phyloP scores from a whole-genome alignment of 441 rosid species.

The Macaranga tanarius region DNA sequence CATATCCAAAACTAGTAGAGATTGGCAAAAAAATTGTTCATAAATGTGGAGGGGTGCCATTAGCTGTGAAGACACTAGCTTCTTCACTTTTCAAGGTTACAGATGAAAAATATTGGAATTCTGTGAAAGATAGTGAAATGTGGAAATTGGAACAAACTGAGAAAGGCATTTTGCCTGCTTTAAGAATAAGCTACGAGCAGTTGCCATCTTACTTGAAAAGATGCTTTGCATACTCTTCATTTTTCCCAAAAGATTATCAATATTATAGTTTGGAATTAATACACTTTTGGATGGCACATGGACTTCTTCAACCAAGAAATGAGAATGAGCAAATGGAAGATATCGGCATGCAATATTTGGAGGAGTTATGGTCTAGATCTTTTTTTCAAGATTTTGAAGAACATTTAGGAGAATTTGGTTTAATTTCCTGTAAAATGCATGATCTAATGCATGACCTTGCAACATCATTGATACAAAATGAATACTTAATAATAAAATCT shows the following conservation, averaged over 20 bases:
- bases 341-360: not conserved
- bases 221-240: no score
- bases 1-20: not conserved
- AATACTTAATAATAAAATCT: not conserved
- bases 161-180: not conserved
- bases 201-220: not conserved
- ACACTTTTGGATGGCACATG: no score
- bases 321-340: not conserved
- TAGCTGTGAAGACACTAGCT: conserved; percentile 27
- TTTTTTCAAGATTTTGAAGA: not conserved
- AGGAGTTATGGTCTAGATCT: not conserved
- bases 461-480: not conserved
- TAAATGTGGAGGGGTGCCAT: conserved; percentile 24
- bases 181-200: not conserved
- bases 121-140: not conserved
- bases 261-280: no score
- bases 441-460: conserved; percentile 9
- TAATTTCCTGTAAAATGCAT: not conserved
- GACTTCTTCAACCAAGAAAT: not conserved
- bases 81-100: conserved; percentile 4
- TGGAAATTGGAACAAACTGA: not conserved
- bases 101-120: not conserved
- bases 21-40: conserved; percentile 11
- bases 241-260: no score
- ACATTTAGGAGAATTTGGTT: rapidly evolving